Evolutionary conservation across 148 eudicot species (phyloP).

Genomic region (Vaccinium corymbosum): DNA sequence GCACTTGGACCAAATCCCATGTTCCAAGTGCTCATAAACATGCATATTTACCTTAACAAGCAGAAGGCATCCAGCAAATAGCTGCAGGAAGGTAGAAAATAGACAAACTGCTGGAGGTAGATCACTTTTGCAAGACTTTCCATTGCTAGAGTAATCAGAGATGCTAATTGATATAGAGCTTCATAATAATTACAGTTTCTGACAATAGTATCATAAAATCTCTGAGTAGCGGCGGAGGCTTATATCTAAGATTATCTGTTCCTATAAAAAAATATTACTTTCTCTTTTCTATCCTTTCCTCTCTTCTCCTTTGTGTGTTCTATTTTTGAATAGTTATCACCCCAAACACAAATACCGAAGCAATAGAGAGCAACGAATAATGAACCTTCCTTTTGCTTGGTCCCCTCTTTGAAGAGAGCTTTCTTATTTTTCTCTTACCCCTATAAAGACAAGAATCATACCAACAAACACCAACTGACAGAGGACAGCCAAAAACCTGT

Average conservation of each 20-base stretch:
- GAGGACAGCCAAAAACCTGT: constrained; percentile 49
- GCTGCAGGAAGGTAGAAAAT: background rate
- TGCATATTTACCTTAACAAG: background rate
- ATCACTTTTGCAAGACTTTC: background rate
- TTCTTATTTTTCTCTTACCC: background rate
- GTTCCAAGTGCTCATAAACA: background rate
- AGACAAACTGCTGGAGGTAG: background rate
- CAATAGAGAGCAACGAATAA: background rate
- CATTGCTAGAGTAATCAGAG: background rate
- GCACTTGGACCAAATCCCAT: background rate
- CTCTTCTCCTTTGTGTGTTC: background rate
- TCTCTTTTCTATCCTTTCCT: background rate
- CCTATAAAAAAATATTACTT: background rate
- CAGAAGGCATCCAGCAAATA: background rate
- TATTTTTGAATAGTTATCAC: background rate
- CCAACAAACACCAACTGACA: background rate
- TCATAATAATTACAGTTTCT: background rate
- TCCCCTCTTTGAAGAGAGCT: background rate
- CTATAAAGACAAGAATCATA: background rate
- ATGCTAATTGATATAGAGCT: background rate
- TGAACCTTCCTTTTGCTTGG: background rate
- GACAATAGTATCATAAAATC: background rate
- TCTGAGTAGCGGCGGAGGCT: background rate
- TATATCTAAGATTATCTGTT: background rate
- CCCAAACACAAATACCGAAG: background rate